A percentile compares a stretch with the other conserved stretches of the same genome.
phyloP scores from a whole-genome alignment of 2,329 filamentous ascomycete species.

The Lachnellula subtilissima region DNA sequence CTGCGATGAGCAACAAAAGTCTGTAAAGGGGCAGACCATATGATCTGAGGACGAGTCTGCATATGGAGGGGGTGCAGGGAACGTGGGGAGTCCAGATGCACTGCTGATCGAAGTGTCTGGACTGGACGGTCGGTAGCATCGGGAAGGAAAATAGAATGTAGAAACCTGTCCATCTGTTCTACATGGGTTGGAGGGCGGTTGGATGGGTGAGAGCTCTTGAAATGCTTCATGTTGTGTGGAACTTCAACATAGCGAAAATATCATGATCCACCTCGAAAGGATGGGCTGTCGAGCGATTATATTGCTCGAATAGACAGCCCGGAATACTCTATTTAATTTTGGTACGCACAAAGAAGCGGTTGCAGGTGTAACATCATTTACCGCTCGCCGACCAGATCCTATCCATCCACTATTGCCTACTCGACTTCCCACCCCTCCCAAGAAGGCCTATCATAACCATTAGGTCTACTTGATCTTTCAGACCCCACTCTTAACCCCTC shows the following conservation, averaged over 20 bases:
- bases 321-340: not conserved
- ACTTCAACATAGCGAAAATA: not conserved
- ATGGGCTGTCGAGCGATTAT: not conserved
- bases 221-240: not conserved
- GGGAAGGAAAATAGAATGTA: not conserved
- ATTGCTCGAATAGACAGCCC: no score
- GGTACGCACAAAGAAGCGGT: conserved; percentile 8
- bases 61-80: not conserved
- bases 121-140: not conserved
- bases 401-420: conserved; percentile 21
- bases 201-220: not conserved
- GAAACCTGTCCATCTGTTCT: not conserved
- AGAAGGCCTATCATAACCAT: conserved; percentile 44
- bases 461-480: conserved; percentile 38
- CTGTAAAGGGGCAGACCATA: not conserved
- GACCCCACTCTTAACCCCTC: conserved; percentile 28
- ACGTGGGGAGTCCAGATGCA: not conserved
- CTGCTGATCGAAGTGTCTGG: not conserved
- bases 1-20: conserved; percentile 14
- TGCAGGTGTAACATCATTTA: conserved; percentile 1
- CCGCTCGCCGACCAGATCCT: conserved; percentile 1
- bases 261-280: not conserved
- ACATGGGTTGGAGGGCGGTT: not conserved
- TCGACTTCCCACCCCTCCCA: conserved; percentile 36
- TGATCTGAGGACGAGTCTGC: not conserved